phyloP scores from a whole-genome alignment of 75 land plant genomes.

The Picea glauca region DNA sequence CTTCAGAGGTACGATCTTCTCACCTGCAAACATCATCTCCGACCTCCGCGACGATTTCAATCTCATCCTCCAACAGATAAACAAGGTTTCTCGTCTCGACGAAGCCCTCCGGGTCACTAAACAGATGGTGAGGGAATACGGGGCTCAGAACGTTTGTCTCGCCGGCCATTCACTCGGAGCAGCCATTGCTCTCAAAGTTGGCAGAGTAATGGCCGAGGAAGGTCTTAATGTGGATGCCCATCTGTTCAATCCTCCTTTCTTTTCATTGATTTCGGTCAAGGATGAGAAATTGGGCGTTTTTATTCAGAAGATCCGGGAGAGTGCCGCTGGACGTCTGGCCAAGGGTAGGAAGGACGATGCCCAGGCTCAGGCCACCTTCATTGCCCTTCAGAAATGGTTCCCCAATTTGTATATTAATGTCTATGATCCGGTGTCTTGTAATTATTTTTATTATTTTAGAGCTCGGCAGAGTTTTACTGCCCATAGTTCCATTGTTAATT shows the following conservation, averaged over 20 bases:
- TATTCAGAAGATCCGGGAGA: conserved; percentile 27
- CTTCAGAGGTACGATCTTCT: conserved; percentile 60
- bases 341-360: conserved; percentile 8
- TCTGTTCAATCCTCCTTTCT: conserved; percentile 74
- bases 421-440: conserved; percentile 60
- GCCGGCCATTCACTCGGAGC: conserved; percentile 77
- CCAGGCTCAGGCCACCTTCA: neutral
- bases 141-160: conserved; percentile 49
- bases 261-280: conserved; percentile 15
- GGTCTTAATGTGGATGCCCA: conserved; percentile 58
- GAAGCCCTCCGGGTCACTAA: conserved; percentile 44
- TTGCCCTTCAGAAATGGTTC: conserved; percentile 36
- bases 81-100: conserved; percentile 54
- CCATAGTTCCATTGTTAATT: conserved; percentile 9
- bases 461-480: conserved; percentile 1
- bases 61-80: conserved; percentile 52
- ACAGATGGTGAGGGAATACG: conserved; percentile 27
- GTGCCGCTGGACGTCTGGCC: neutral
- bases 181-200: conserved; percentile 66
- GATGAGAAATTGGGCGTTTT: conserved; percentile 5
- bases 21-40: conserved; percentile 46
- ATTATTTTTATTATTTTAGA: conserved; percentile 34
- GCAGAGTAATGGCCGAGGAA: conserved; percentile 52
- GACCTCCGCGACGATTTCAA: conserved; percentile 63
- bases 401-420: conserved; percentile 74